Evolutionary conservation across 192 early-diverging fungal genomes (phyloP).

Genomic region (Backusella parvicylindrica): DNA sequence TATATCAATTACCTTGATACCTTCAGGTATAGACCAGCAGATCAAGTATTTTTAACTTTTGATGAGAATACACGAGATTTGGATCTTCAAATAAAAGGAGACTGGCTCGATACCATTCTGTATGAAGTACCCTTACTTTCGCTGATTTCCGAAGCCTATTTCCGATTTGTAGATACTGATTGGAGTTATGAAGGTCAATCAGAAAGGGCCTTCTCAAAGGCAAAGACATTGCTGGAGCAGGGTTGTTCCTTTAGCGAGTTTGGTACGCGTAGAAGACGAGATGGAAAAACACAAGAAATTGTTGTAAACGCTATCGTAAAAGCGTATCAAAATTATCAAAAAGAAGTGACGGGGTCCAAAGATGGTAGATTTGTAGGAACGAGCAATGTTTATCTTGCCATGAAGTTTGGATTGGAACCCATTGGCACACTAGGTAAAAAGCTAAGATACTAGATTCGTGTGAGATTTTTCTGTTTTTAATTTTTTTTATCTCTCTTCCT

Average conservation of each 20-base stretch:
- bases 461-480: not conserved
- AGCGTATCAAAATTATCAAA: not conserved
- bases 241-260: slow-evolving; percentile 76
- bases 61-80: slow-evolving; percentile 20
- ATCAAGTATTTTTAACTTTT: slow-evolving; percentile 41
- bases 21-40: slow-evolving; percentile 50
- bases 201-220: slow-evolving; percentile 50
- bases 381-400: slow-evolving; percentile 72
- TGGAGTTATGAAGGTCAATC: slow-evolving; percentile 63
- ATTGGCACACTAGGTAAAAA: slow-evolving; percentile 45
- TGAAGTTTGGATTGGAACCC: slow-evolving; percentile 28
- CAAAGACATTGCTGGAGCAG: slow-evolving; percentile 36
- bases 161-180: slow-evolving; percentile 61
- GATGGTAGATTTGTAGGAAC: slow-evolving; percentile 54
- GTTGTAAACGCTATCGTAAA: slow-evolving; percentile 46
- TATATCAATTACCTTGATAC: slow-evolving; percentile 57
- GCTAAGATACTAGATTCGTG: too few species aligned
- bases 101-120: slow-evolving; percentile 67
- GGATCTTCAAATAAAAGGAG: slow-evolving; percentile 48
- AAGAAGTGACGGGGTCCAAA: not conserved
- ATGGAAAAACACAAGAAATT: slow-evolving; percentile 60
- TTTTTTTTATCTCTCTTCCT: not conserved
- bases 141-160: slow-evolving; percentile 67
- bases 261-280: slow-evolving; percentile 68
- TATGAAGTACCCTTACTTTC: slow-evolving; percentile 73